Evolutionary conservation across 192 early-diverging fungal species (phyloP).

Genomic region (Powellomyces hirtus): DNA sequence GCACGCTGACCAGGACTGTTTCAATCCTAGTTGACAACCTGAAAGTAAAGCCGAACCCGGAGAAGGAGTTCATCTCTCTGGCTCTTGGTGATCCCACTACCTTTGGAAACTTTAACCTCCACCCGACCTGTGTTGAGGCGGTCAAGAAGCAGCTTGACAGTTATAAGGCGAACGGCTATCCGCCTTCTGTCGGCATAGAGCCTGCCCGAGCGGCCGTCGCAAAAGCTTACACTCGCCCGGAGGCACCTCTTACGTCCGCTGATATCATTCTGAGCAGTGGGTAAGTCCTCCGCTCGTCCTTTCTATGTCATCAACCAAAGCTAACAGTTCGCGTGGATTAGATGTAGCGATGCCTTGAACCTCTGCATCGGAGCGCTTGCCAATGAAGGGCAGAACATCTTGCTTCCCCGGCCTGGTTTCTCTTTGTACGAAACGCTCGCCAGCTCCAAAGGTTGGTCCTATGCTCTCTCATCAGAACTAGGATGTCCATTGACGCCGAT

Average conservation of each 20-base stretch:
- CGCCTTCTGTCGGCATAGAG: conserved; percentile 59
- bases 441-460: conserved; percentile 68
- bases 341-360: conserved; percentile 34
- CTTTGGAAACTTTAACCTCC: conserved; percentile 82
- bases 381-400: conserved; percentile 79
- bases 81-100: conserved; percentile 81
- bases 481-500: too few species aligned
- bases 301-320: too few species aligned
- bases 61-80: conserved; percentile 63
- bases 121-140: conserved; percentile 54
- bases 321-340: neutral
- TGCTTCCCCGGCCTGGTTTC: conserved; percentile 83
- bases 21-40: conserved; percentile 63
- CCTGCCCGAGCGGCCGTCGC: conserved; percentile 76
- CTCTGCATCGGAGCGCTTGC: conserved; percentile 59
- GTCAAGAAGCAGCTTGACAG: conserved; percentile 64
- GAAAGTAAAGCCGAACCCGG: conserved; percentile 59
- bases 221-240: conserved; percentile 59
- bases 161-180: conserved; percentile 83
- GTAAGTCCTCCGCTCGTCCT: too few species aligned
- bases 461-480: neutral
- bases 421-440: conserved; percentile 82
- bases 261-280: conserved; percentile 83
- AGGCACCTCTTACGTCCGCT: conserved; percentile 66
- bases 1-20: neutral